These are phyloP conservation scores for Crithidia brevicula DNA, from an alignment of 208 protist genomes.

Conservation along the genomic window DNA sequence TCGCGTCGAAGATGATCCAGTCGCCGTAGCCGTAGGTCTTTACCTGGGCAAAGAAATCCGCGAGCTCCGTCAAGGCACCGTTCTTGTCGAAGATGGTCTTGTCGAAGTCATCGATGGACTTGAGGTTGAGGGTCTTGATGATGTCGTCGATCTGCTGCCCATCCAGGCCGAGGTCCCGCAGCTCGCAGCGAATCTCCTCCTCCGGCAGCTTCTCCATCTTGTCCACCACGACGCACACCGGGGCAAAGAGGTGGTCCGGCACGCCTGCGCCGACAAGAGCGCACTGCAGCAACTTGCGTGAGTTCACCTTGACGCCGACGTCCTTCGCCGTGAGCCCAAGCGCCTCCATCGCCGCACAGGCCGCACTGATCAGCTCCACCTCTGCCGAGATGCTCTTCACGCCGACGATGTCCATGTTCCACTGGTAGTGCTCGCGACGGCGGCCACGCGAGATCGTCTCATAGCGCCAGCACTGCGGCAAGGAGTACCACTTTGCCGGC, in stretches of 20 bases:
- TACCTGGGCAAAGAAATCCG: slow-evolving; percentile 83
- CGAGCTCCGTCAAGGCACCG: slow-evolving; percentile 85
- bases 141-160: slow-evolving; percentile 72
- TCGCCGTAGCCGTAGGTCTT: slow-evolving; percentile 94
- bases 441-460: slow-evolving; percentile 95
- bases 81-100: slow-evolving; percentile 59
- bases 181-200: slow-evolving; percentile 83
- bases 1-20: slow-evolving; percentile 94
- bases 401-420: slow-evolving; percentile 97
- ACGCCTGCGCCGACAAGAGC: slow-evolving; percentile 81
- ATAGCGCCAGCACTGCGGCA: slow-evolving; percentile 97
- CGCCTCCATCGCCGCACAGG: slow-evolving; percentile 76
- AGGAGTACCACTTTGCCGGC: slow-evolving; percentile 96
- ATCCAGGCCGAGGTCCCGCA: slow-evolving; percentile 66
- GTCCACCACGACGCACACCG: slow-evolving; percentile 95
- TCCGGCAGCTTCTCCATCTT: slow-evolving; percentile 94
- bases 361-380: slow-evolving; percentile 93
- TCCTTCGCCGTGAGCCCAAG: slow-evolving; percentile 89
- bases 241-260: slow-evolving; percentile 79
- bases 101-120: slow-evolving; percentile 88
- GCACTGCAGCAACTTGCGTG: slow-evolving; percentile 91
- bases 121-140: slow-evolving; percentile 77
- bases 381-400: slow-evolving; percentile 91
- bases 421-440: slow-evolving; percentile 97
- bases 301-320: slow-evolving; percentile 94